Evolutionary conservation across 305 asterid genomes (phyloP), one percentile per base, ranked within the genome.

Genomic region (Withania somnifera): DNA sequence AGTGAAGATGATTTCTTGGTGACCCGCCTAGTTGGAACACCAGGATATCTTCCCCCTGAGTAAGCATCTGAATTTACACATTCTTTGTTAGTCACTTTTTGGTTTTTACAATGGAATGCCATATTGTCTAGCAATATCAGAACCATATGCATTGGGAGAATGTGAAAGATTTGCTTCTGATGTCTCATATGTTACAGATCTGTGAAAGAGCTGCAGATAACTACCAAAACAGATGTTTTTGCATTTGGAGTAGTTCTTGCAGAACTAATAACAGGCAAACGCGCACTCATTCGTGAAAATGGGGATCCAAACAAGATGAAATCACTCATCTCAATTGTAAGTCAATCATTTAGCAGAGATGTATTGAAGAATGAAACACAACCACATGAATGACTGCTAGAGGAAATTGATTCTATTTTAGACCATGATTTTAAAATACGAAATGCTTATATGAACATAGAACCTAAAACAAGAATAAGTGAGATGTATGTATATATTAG

Each of bases 41-140:
- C 97, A 0, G 98, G 98, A 86, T 94, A 94, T 86, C 98, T 92
- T 83, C 97, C 98, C 71, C 97, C 97, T 3, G 98, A 93, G 98
- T 93, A 90, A 87, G 94, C 20, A 79, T 36, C 20, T 14, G 45
- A 32, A 45, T 24, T 45, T 50, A 50, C 28, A 9, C 28, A 50
- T 75, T 73, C 61, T 75, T n/a, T 75, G 28, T 32, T 50, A 50
- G 1, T 0, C 61, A 0, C 5, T 5, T 4, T 73, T 14, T 17
- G n/a, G 1, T n/a, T 9, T 1, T 26, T 17, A 75, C 20, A 71
- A 71, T 3, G 57, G 78, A 42, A 26, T 73, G 42, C 40, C 57
- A 3, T 7, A 13, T 42, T 45, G 42, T 45, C 79, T 26, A 14
- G 45, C 40, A 73, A 26, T 1, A 9, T 47, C 60, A 73, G 57